A percentile compares a stretch with the other conserved stretches of the same genome.
phyloP scores from a whole-genome alignment of 352 stramenopile genomes.

The Globisporangium canariense region DNA sequence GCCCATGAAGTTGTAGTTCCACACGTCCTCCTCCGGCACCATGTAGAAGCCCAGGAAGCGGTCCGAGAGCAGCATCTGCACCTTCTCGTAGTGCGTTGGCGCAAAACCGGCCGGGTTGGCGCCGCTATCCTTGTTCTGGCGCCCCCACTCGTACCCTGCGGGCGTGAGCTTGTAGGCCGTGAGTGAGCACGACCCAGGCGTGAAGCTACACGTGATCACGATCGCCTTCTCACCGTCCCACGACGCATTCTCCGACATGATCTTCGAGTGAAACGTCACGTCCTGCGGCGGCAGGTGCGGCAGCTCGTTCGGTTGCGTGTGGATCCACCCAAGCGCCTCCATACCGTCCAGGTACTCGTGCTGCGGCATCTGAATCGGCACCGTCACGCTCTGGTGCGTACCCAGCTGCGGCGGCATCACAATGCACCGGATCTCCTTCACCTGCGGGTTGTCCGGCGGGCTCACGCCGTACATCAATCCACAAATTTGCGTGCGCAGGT shows the following conservation, averaged over 20 bases:
- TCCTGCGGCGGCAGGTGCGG: constrained; percentile 95
- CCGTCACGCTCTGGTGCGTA: constrained; percentile 96
- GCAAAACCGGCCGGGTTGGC: constrained; percentile 94
- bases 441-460: constrained; percentile 96
- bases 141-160: constrained; percentile 96
- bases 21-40: constrained; percentile 97
- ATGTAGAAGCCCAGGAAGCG: constrained; percentile 99
- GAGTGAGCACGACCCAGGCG: constrained; percentile 98
- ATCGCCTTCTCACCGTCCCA: constrained; percentile 98
- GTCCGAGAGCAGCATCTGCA: constrained; percentile 99
- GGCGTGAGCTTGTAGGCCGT: constrained; percentile 98
- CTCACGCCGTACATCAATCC: constrained; percentile 99
- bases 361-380: constrained; percentile 95
- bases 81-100: constrained; percentile 98
- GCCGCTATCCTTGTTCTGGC: constrained; percentile 96
- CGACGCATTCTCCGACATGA: constrained; percentile 95
- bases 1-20: constrained; percentile 99
- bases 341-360: constrained; percentile 97
- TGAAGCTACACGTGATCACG: constrained; percentile 98
- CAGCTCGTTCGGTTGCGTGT: constrained; percentile 99
- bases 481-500: constrained; percentile 97
- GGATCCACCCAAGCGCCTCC: constrained; percentile 98
- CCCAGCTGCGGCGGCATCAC: constrained; percentile 99
- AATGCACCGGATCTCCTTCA: constrained; percentile 99
- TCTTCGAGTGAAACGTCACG: constrained; percentile 95